Percentiles rank a stretch among this genome's conserved stretches.
These are phyloP conservation scores for Pueraria montana DNA, from an alignment of 306 rosid genomes.

Conservation along the genomic window DNA sequence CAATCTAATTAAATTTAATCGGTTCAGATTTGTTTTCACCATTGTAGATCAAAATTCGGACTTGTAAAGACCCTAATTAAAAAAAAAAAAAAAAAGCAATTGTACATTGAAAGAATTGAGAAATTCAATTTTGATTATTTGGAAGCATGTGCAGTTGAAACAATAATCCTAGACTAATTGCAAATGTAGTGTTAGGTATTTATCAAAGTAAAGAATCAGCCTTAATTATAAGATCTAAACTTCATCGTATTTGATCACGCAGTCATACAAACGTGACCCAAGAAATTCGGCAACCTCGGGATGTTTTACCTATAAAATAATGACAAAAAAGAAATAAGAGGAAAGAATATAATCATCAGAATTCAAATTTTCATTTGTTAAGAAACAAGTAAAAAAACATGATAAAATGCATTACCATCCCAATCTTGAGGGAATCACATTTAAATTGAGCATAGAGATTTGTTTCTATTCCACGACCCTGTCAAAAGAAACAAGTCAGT, in stretches of 20 bases:
- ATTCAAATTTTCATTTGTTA: background rate
- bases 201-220: slow-evolving; percentile 32
- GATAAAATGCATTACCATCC: slow-evolving; percentile 68
- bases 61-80: too few relatives aligned
- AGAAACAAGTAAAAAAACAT: slow-evolving; percentile 6
- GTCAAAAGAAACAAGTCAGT: slow-evolving; percentile 44
- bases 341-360: background rate
- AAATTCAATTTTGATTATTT: too few relatives aligned
- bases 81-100: too few relatives aligned
- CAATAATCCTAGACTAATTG: background rate
- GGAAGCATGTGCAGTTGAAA: too few relatives aligned
- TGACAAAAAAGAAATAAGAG: slow-evolving; percentile 18
- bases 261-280: slow-evolving; percentile 91
- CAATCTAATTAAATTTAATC: too few relatives aligned
- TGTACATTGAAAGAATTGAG: too few relatives aligned
- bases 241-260: slow-evolving; percentile 84
- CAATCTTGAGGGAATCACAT: slow-evolving; percentile 94
- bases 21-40: too few relatives aligned
- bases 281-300: slow-evolving; percentile 94
- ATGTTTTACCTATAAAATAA: slow-evolving; percentile 81
- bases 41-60: too few relatives aligned
- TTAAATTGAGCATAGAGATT: slow-evolving; percentile 90
- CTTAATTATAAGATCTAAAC: slow-evolving; percentile 54
- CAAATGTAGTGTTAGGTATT: background rate
- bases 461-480: slow-evolving; percentile 99